Evolutionary conservation across 1,139 yeast genomes (phyloP).

Genomic region (Saccharomyces hybrid): DNA sequence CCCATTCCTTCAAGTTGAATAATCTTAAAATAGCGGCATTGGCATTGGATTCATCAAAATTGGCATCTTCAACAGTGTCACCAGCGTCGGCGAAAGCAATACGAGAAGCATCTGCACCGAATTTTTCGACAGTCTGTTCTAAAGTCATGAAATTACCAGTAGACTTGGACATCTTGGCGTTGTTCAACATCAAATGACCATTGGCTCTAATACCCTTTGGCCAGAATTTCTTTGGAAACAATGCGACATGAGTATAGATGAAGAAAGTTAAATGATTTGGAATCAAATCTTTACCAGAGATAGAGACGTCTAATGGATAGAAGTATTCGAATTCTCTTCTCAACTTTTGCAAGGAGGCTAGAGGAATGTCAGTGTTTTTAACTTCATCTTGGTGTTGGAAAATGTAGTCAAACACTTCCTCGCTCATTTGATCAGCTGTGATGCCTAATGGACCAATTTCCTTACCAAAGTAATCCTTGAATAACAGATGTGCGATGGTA

Average conservation of each 20-base stretch:
- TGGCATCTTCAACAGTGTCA: constrained; percentile 95
- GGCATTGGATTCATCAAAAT: constrained; percentile 93
- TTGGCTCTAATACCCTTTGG: constrained; percentile 91
- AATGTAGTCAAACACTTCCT: constrained; percentile 87
- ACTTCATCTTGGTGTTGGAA: constrained; percentile 65
- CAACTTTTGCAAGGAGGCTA: constrained; percentile 58
- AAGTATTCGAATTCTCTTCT: constrained; percentile 94
- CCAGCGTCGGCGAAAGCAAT: constrained; percentile 99
- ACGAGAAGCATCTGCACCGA: constrained; percentile 97
- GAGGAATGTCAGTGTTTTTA: constrained; percentile 49
- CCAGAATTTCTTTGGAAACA: constrained; percentile 88
- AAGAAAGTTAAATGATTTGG: constrained; percentile 96
- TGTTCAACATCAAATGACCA: constrained; percentile 91
- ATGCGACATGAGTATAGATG: constrained; percentile 85
- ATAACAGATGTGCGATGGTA: constrained; percentile 82
- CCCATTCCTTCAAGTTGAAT: constrained; percentile 91
- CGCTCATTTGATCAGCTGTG: constrained; percentile 82
- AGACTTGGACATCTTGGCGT: constrained; percentile 95
- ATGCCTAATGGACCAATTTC: constrained; percentile 66
- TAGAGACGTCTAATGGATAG: constrained; percentile 84
- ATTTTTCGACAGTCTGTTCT: constrained; percentile 74
- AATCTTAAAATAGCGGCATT: constrained; percentile 95
- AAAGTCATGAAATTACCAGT: constrained; percentile 96
- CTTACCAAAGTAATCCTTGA: constrained; percentile 78
- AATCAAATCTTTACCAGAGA: constrained; percentile 94